Evolutionary conservation across 768 basidiomycete species (phyloP).

Genomic region (Agaricus blazei): DNA sequence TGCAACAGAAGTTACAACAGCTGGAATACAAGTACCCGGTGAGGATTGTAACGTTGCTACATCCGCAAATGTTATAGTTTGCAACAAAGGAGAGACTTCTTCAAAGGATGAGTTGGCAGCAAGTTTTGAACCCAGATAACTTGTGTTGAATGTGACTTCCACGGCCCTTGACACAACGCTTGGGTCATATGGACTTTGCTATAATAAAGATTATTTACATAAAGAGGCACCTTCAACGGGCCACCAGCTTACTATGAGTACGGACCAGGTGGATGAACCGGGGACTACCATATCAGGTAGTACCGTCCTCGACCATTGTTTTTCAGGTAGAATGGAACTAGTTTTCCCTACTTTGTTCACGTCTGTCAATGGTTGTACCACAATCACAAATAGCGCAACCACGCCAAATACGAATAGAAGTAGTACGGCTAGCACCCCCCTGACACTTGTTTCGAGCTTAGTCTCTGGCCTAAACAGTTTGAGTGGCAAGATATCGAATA

Average conservation of each 20-base stretch:
- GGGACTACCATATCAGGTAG: no score
- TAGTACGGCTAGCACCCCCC: neutral
- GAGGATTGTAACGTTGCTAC: neutral
- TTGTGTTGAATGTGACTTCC: no score
- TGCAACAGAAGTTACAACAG: neutral
- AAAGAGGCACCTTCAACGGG: no score
- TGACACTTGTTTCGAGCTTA: neutral
- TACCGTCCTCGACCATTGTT: neutral
- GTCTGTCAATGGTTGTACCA: neutral
- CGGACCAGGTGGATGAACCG: no score
- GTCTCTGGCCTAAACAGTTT: neutral
- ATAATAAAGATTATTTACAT: no score
- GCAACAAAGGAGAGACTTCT: no score
- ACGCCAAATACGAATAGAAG: neutral
- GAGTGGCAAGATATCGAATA: neutral
- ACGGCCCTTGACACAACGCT: no score
- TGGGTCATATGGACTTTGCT: no score
- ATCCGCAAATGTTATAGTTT: neutral
- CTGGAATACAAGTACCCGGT: neutral
- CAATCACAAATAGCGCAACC: neutral
- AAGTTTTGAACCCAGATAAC: no score
- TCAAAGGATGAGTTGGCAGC: no score
- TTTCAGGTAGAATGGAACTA: neutral
- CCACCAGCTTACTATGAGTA: no score
- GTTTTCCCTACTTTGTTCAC: neutral